Conservation (phyloP, 768 basidiomycete genomes). For the Gloeostereum incarnatum region DNA sequence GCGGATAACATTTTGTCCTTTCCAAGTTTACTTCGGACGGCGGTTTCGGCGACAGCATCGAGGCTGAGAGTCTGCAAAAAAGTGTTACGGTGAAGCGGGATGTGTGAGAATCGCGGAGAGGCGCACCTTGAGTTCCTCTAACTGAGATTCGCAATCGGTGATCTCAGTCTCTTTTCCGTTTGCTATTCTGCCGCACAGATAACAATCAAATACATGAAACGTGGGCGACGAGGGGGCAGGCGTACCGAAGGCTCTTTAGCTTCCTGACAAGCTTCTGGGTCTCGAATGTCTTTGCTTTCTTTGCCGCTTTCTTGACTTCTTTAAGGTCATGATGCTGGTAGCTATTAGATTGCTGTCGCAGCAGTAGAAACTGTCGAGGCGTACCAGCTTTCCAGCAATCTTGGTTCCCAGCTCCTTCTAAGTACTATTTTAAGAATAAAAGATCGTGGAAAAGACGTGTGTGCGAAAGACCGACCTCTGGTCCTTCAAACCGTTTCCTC, state of each 20-base stretch:
- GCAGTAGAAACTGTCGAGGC: conserved; percentile 13
- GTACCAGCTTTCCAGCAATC: conserved; percentile 47
- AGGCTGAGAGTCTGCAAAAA: conserved; percentile 42
- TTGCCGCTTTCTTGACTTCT: conserved; percentile 66
- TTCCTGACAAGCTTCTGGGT: conserved; percentile 77
- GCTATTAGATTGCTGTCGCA: not conserved
- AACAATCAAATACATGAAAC: no score
- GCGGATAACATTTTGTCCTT: conserved; percentile 57
- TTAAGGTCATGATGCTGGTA: conserved; percentile 66
- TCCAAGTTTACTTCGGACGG: conserved; percentile 62
- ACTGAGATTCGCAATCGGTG: conserved; percentile 45
- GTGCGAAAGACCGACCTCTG: conserved; percentile 24
- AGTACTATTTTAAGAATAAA: not conserved
- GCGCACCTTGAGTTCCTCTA: conserved; percentile 56
- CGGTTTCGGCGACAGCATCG: conserved; percentile 50
- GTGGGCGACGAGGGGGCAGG: no score
- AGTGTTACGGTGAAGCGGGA: not conserved
- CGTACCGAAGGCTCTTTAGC: conserved; percentile 60
- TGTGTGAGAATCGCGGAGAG: not conserved
- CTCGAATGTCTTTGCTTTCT: conserved; percentile 77
- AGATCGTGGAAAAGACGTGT: not conserved
- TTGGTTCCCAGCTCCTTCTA: conserved; percentile 32
- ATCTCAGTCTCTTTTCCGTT: conserved; percentile 27
- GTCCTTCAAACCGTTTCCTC: conserved; percentile 30
- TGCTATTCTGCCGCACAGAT: conserved; percentile 26